Conservation (phyloP, 805 yeast genomes). For the Dipodascopsis tothii region DNA sequence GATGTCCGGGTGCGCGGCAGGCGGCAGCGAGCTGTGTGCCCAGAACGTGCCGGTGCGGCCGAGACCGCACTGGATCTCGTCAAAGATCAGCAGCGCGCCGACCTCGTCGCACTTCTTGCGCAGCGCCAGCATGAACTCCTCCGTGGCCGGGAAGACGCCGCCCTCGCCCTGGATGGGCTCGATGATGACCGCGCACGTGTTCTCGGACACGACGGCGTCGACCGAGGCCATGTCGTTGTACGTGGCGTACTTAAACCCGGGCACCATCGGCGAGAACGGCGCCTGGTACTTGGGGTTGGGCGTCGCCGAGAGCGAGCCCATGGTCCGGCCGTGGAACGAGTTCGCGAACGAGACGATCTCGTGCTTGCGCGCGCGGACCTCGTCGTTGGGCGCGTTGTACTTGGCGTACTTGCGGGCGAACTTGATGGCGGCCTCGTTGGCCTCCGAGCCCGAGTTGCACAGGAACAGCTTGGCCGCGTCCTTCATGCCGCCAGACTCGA, state of each 20-base stretch:
- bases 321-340: slow-evolving; percentile 90
- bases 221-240: slow-evolving; percentile 56
- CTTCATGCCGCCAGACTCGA: slow-evolving; percentile 67
- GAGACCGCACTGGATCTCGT: slow-evolving; percentile 94
- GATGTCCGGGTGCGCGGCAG: slow-evolving; percentile 87
- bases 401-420: slow-evolving; percentile 78
- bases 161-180: slow-evolving; percentile 99
- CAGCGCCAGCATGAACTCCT: slow-evolving; percentile 58
- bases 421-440: slow-evolving; percentile 72
- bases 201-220: slow-evolving; percentile 46
- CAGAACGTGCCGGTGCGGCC: slow-evolving; percentile 88
- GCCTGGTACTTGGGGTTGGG: slow-evolving; percentile 87
- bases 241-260: slow-evolving; percentile 69
- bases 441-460: slow-evolving; percentile 69
- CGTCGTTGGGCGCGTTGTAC: slow-evolving; percentile 17
- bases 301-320: slow-evolving; percentile 89
- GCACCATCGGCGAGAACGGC: slow-evolving; percentile 88
- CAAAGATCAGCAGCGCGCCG: slow-evolving; percentile 74
- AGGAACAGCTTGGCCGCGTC: slow-evolving; percentile 64
- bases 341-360: slow-evolving; percentile 82
- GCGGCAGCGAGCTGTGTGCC: slow-evolving; percentile 77
- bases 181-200: slow-evolving; percentile 83
- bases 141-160: slow-evolving; percentile 66
- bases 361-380: slow-evolving; percentile 40
- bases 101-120: slow-evolving; percentile 59